Conservation (phyloP, 108 stramenopile genomes). For the Cyclostephanos tholiformis region DNA sequence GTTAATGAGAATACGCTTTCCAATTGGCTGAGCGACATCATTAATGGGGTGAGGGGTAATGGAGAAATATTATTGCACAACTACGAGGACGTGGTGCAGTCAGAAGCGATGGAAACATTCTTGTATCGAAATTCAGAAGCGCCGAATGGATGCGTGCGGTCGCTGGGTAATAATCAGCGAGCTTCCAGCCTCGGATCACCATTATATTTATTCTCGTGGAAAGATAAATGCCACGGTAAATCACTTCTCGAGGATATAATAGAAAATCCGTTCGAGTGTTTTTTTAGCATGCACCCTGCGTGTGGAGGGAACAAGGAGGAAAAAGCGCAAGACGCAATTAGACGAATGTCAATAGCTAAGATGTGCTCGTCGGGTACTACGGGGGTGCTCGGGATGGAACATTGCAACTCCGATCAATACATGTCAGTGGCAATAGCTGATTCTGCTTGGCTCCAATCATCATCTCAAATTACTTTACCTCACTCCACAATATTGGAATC, state of each 20-base stretch:
- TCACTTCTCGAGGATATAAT: slow-evolving; percentile 41
- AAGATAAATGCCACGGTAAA: slow-evolving; percentile 32
- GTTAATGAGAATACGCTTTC: slow-evolving; percentile 55
- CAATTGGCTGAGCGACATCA: slow-evolving; percentile 76
- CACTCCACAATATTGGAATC: slow-evolving; percentile 67
- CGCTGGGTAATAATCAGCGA: slow-evolving; percentile 24
- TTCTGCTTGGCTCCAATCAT: slow-evolving; percentile 28
- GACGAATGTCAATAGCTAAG: slow-evolving; percentile 1
- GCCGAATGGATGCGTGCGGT: slow-evolving; percentile 23
- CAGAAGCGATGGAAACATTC: slow-evolving; percentile 85
- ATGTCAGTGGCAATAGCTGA: slow-evolving; percentile 29
- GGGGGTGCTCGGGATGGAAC: slow-evolving; percentile 27
- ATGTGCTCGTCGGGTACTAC: slow-evolving; percentile 44
- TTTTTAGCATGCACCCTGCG: slow-evolving; percentile 24
- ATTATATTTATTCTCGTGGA: slow-evolving; percentile 38
- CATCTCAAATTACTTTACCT: slow-evolving; percentile 33
- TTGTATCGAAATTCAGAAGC: slow-evolving; percentile 65
- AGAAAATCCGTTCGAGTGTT: slow-evolving; percentile 38
- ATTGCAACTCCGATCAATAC: slow-evolving; percentile 25
- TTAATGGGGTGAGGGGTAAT: slow-evolving; percentile 81
- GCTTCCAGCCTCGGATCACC: slow-evolving; percentile 37
- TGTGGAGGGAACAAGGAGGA: slow-evolving; percentile 7
- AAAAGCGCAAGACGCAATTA: slow-evolving; percentile 1
- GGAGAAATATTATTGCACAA: slow-evolving; percentile 59
- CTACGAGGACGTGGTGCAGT: slow-evolving; percentile 47